phyloP scores from a whole-genome alignment of 352 stramenopile genomes.

The Pythium biforme region DNA sequence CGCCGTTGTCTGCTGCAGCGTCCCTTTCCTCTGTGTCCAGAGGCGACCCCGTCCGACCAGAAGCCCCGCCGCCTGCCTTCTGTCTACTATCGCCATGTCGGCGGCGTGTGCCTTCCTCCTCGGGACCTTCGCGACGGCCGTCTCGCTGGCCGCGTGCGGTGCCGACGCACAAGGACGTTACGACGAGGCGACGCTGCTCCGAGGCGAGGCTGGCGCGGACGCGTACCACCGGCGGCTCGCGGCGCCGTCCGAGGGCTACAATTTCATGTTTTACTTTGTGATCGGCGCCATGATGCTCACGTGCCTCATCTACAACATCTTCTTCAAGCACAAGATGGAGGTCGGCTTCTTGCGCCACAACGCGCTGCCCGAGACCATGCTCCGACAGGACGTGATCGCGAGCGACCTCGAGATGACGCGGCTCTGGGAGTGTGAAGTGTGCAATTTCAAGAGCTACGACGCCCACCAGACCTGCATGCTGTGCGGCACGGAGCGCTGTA shows the following conservation, averaged over 20 bases:
- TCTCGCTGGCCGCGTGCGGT: too few species aligned
- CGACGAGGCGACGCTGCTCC: background rate
- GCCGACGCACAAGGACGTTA: background rate
- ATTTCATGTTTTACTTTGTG: constrained; percentile 89
- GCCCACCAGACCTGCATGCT: constrained; percentile 86
- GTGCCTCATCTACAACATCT: constrained; percentile 87
- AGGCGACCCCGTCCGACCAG: too few species aligned
- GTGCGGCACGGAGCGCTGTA: constrained; percentile 81
- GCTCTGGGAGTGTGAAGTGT: constrained; percentile 92
- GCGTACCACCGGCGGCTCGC: constrained; percentile 21
- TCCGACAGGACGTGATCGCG: constrained; percentile 85
- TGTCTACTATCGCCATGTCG: too few species aligned
- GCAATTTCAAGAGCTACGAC: constrained; percentile 91
- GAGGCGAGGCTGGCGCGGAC: background rate
- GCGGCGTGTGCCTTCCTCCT: too few species aligned
- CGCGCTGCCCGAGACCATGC: constrained; percentile 77
- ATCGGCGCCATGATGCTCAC: constrained; percentile 87
- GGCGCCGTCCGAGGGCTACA: constrained; percentile 66
- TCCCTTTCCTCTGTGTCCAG: too few species aligned
- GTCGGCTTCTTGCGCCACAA: constrained; percentile 68
- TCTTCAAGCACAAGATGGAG: constrained; percentile 86
- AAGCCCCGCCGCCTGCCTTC: too few species aligned
- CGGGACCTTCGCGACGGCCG: too few species aligned
- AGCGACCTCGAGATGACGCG: constrained; percentile 85
- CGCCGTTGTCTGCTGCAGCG: too few species aligned